These are phyloP conservation scores for Silene uniflora DNA, from an alignment of 148 eudicot genomes.

Conservation along the genomic window DNA sequence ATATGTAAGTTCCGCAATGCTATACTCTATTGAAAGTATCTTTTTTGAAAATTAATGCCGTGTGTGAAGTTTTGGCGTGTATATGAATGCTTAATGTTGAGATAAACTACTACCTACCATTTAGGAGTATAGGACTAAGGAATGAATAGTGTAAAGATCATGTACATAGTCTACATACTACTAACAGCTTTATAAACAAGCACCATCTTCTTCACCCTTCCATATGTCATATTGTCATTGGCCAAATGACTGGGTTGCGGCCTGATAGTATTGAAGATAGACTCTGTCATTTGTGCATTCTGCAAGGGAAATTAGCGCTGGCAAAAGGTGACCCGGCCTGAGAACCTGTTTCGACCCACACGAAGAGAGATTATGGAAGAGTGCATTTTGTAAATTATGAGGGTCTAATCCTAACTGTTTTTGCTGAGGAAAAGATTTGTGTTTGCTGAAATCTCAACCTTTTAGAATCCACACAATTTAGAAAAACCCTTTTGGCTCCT, in stretches of 20 bases:
- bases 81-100: not conserved
- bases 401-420: not conserved
- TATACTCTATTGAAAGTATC: not conserved
- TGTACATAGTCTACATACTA: not conserved
- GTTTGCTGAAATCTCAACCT: not conserved
- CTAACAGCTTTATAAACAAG: not conserved
- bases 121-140: too few relatives aligned
- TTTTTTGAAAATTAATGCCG: not conserved
- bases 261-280: not conserved
- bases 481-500: not conserved
- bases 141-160: not conserved
- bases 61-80: not conserved
- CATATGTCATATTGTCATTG: not conserved
- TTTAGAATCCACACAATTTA: not conserved
- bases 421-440: too few relatives aligned
- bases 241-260: not conserved
- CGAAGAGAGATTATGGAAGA: not conserved
- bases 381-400: not conserved
- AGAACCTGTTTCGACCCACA: not conserved
- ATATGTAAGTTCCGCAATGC: constrained; percentile 6
- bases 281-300: not conserved
- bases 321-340: not conserved
- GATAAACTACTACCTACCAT: not conserved
- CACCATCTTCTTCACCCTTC: not conserved
- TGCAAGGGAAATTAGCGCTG: not conserved